phyloP scores from a whole-genome alignment of 2,329 filamentous ascomycete genomes.

The Xylariaceae sp. region DNA sequence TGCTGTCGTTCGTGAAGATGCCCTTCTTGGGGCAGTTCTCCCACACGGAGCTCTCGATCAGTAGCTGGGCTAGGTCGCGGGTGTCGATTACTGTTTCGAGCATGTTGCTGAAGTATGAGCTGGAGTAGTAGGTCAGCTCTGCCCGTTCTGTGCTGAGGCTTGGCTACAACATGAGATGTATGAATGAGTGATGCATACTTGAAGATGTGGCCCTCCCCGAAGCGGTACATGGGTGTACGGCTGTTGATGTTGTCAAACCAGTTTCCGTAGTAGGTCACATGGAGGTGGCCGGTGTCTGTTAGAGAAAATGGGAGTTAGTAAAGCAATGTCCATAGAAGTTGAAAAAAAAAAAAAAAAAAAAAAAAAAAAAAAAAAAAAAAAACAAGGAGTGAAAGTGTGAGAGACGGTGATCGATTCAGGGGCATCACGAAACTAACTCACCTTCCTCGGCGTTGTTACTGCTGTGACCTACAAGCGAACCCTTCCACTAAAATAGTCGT shows the following conservation, averaged over 20 bases:
- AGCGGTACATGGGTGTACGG: conserved; percentile 49
- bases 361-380: no score
- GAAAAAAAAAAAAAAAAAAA: no score
- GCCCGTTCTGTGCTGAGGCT: not conserved
- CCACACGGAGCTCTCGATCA: conserved; percentile 22
- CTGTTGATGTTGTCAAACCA: conserved; percentile 54
- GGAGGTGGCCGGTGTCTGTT: conserved; percentile 48
- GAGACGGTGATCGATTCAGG: not conserved
- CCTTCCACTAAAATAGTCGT: conserved; percentile 48
- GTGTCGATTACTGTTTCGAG: conserved; percentile 17
- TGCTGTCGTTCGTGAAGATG: conserved; percentile 36
- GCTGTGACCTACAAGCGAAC: conserved; percentile 53
- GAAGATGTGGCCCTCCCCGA: conserved; percentile 54
- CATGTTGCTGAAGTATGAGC: conserved; percentile 16
- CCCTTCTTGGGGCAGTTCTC: conserved; percentile 17
- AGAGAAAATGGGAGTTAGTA: not conserved
- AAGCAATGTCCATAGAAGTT: not conserved
- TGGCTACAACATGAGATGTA: not conserved
- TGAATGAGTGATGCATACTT: conserved; percentile 13
- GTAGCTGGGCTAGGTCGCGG: conserved; percentile 16
- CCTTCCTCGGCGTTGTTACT: conserved; percentile 47
- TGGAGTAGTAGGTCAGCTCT: conserved; percentile 1
- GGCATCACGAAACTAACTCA: not conserved
- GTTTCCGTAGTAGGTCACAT: conserved; percentile 54
- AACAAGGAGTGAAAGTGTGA: not conserved